These are phyloP conservation scores for Colletotrichum sp. DNA, from an alignment of 2,329 filamentous ascomycete genomes.

Conservation along the genomic window DNA sequence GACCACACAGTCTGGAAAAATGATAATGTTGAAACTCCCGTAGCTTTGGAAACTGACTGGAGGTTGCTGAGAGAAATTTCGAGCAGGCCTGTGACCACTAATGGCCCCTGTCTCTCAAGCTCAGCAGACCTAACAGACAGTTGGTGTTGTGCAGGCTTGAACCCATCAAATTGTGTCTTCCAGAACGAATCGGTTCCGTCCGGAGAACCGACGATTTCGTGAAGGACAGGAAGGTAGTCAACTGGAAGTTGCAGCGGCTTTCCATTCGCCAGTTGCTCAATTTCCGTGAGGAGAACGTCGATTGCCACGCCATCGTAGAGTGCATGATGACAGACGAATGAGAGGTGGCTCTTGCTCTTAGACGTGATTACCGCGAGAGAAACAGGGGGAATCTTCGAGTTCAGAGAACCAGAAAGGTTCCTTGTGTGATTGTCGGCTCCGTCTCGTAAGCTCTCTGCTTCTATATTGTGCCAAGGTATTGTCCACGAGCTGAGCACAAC, in stretches of 20 bases:
- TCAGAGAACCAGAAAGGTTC: conserved; percentile 42
- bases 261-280: conserved; percentile 63
- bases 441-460: conserved; percentile 34
- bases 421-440: conserved; percentile 45
- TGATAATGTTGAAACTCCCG: conserved; percentile 68
- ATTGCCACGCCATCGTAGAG: conserved; percentile 88
- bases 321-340: conserved; percentile 74
- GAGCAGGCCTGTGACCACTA: not conserved
- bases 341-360: conserved; percentile 41
- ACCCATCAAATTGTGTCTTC: conserved; percentile 58
- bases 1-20: conserved; percentile 78
- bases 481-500: conserved; percentile 62
- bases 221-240: conserved; percentile 69
- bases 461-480: conserved; percentile 45
- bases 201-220: conserved; percentile 56
- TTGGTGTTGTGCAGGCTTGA: conserved; percentile 37
- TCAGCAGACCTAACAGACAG: not conserved
- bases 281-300: conserved; percentile 69
- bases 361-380: conserved; percentile 47
- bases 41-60: conserved; percentile 51
- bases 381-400: conserved; percentile 50
- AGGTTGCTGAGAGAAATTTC: conserved; percentile 46
- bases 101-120: not conserved
- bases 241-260: conserved; percentile 51
- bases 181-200: conserved; percentile 68